phyloP scores from a whole-genome alignment of 2,329 filamentous ascomycete genomes.

The Aspergillus novofumigatus region DNA sequence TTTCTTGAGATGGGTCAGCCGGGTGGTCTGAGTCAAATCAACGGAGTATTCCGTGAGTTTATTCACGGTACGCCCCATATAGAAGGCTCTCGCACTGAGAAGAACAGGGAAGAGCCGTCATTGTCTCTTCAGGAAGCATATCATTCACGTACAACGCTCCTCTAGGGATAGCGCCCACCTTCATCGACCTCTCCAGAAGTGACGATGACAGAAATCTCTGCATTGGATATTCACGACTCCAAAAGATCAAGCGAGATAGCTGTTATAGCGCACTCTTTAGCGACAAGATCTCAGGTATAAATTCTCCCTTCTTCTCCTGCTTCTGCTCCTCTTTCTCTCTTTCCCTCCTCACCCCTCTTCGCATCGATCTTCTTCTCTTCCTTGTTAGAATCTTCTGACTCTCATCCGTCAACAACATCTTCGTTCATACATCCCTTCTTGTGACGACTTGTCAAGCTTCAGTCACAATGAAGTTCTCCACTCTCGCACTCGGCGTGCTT shows the following conservation, averaged over 20 bases:
- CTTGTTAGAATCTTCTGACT: not conserved
- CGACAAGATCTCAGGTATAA: not conserved
- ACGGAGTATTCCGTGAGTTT: not conserved
- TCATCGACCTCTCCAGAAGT: not conserved
- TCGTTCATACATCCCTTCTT: not conserved
- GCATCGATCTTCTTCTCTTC: not conserved
- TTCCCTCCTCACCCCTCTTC: not conserved
- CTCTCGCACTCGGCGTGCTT: not conserved
- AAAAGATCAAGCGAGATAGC: not conserved
- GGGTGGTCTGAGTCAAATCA: not conserved
- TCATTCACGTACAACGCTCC: not conserved
- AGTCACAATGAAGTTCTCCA: not conserved
- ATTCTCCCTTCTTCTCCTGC: not conserved
- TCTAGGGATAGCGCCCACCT: not conserved
- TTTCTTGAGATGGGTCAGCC: not conserved
- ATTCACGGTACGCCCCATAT: not conserved
- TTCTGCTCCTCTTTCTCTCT: not conserved
- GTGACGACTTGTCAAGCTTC: not conserved
- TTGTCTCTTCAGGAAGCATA: not conserved
- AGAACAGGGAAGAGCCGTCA: not conserved
- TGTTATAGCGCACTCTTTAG: not conserved
- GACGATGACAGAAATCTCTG: not conserved
- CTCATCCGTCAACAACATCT: not conserved
- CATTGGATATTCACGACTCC: not conserved
- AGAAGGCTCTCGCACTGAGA: not conserved